Percentiles rank a stretch among this genome's conserved stretches.
Conservation (phyloP, 2,329 filamentous ascomycete species). For the Geosmithia morbida region DNA sequence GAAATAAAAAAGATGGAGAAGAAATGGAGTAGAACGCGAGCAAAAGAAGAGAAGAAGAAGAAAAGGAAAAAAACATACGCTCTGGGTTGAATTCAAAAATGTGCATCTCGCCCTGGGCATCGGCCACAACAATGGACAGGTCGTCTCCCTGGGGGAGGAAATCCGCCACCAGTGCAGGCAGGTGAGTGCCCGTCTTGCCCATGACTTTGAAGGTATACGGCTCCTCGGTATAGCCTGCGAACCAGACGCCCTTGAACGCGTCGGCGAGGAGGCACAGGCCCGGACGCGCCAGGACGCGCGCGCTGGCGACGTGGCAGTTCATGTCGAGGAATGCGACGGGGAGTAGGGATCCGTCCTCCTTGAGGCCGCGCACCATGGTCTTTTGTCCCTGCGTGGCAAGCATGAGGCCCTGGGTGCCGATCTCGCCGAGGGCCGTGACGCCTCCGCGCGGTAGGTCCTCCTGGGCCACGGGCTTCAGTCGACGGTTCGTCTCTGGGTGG, state of each 20-base stretch:
- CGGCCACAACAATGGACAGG: conserved; percentile 68
- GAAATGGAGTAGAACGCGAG: too few species aligned
- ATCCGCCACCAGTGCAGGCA: conserved; percentile 71
- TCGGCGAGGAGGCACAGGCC: conserved; percentile 82
- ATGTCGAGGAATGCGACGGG: conserved; percentile 97
- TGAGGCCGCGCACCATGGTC: conserved; percentile 89
- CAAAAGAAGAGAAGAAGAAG: too few species aligned
- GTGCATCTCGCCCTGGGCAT: conserved; percentile 76
- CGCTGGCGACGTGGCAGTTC: conserved; percentile 80
- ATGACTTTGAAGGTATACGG: conserved; percentile 92
- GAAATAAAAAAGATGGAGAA: too few species aligned
- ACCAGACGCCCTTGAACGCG: conserved; percentile 88
- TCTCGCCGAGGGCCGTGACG: conserved; percentile 72
- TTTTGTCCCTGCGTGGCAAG: conserved; percentile 91
- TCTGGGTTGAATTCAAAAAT: conserved; percentile 91
- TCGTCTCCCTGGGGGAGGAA: conserved; percentile 78
- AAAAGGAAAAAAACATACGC: conserved; percentile 38
- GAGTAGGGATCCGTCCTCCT: conserved; percentile 83
- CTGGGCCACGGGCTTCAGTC: conserved; percentile 71
- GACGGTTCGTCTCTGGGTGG: conserved; percentile 70
- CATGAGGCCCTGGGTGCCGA: conserved; percentile 78
- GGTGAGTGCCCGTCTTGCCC: conserved; percentile 65
- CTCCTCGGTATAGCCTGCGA: conserved; percentile 91
- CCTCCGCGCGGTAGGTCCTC: conserved; percentile 88
- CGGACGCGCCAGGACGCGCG: conserved; percentile 69